Evolutionary conservation across 2,329 filamentous ascomycete genomes (phyloP), one percentile per base, ranked within the genome.

Genomic region (Colletotrichum tabaci): DNA sequence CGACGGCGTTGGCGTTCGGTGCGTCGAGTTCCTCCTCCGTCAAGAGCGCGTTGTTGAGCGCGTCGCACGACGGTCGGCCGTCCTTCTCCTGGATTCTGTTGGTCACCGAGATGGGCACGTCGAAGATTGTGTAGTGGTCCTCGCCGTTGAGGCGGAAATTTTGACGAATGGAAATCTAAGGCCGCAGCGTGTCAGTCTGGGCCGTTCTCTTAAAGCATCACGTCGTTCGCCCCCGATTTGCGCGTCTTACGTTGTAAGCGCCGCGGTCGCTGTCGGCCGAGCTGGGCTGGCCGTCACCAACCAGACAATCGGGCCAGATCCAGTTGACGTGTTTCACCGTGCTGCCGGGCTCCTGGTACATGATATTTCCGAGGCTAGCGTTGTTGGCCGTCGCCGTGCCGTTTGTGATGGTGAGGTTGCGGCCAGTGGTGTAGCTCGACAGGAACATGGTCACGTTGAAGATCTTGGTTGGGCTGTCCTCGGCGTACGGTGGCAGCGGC

Each of bases 241-340:
- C 13, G n/a, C 26, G 12, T 77, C 82, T 78, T 73, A 88, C 86
- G 76, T 94, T 93, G 78, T 93, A 93, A 21, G 83, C 81, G 3
- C 91, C 91, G 3, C 90, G 84, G 30, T 87, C 87, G 61, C 86
- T 89, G 67, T 82, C 82, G 0, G 80, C 78, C 4, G 80, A 78
- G 1, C 79, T 75, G 35, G 86, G 83, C 74, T 86, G 79, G 3
- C 89, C 89, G 61, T 91, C 83, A 21, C 91, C 91, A 3, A 90
- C 88, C 0, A 94, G 83, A 75, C 92, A 94, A 69, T 88, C 87
- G 0, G 92, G 92, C 91, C 91, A 94, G 23, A 88, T 83, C 90
- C 92, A 94, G 77, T 91, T 91, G 73, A 93, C 86, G 77, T 94
- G 91, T 78, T 94, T 94, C 53, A 94, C 92, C 0, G 92, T 93